Conservation (phyloP, 2,329 filamentous ascomycete species). For the Pseudocercospora vitis region DNA sequence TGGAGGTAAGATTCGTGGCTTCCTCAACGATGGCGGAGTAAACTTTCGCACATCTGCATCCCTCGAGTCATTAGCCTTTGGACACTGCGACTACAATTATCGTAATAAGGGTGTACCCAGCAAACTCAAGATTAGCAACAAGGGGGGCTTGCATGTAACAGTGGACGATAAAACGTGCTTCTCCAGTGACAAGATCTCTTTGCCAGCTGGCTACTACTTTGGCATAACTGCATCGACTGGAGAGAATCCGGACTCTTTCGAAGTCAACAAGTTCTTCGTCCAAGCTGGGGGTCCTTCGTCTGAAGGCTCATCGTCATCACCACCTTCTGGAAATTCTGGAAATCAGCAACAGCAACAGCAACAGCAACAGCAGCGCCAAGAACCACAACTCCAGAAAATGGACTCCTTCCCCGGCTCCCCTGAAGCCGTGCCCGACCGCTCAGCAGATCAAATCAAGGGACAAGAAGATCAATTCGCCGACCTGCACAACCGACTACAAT, state of each 20-base stretch:
- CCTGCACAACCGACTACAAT: slow-evolving; percentile 79
- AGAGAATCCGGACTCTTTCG: slow-evolving; percentile 91
- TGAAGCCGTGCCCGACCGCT: slow-evolving; percentile 41
- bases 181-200: slow-evolving; percentile 70
- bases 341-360: slow-evolving; percentile 31
- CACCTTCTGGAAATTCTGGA: too few species aligned
- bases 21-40: slow-evolving; percentile 84
- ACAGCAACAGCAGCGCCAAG: slow-evolving; percentile 30
- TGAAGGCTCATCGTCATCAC: too few species aligned
- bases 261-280: slow-evolving; percentile 83
- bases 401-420: slow-evolving; percentile 46
- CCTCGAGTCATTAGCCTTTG: slow-evolving; percentile 85
- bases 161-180: slow-evolving; percentile 83
- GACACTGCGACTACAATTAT: slow-evolving; percentile 86
- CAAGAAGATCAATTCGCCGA: slow-evolving; percentile 71
- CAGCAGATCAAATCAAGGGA: slow-evolving; percentile 42
- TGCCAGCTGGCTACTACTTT: slow-evolving; percentile 78
- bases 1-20: slow-evolving; percentile 81
- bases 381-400: slow-evolving; percentile 28
- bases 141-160: slow-evolving; percentile 69
- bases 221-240: slow-evolving; percentile 85
- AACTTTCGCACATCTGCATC: slow-evolving; percentile 75
- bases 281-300: slow-evolving; percentile 53
- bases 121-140: slow-evolving; percentile 71
- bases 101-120: slow-evolving; percentile 86